Conservation (phyloP, 2,329 filamentous ascomycete genomes). For the Thermoascus crustaceus region DNA sequence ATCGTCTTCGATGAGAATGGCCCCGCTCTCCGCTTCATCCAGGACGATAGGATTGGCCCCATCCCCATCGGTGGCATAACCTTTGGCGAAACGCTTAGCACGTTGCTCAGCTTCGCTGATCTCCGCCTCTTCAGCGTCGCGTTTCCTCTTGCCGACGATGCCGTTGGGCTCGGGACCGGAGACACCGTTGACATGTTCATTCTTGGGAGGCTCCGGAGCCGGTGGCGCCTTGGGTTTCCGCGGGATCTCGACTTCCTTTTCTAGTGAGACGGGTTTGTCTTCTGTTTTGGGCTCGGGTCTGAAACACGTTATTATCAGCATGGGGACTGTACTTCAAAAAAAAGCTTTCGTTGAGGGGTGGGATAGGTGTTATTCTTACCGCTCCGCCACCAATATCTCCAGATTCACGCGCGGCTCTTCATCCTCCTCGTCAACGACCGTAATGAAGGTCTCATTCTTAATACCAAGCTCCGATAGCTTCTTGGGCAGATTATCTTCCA, state of each 20-base stretch:
- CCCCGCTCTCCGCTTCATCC: constrained; percentile 47
- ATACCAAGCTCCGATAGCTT: constrained; percentile 72
- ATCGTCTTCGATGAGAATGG: constrained; percentile 61
- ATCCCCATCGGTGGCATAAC: constrained; percentile 35
- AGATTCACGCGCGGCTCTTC: constrained; percentile 64
- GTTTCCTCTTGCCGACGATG: constrained; percentile 36
- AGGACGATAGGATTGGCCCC: constrained; percentile 33
- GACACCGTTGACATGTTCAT: constrained; percentile 22
- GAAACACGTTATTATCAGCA: constrained; percentile 13
- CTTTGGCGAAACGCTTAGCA: constrained; percentile 29
- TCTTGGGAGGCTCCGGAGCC: constrained; percentile 19
- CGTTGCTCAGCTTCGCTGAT: constrained; percentile 32
- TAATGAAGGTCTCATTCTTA: constrained; percentile 65
- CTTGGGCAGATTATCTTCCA: constrained; percentile 76
- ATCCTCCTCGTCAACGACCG: constrained; percentile 74
- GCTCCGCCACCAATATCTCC: constrained; percentile 48
- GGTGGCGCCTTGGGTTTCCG: constrained; percentile 34
- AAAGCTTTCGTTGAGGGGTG: not conserved
- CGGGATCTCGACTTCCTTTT: constrained; percentile 39
- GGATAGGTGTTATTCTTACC: constrained; percentile 14
- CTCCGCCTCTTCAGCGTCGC: constrained; percentile 35
- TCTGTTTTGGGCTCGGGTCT: constrained; percentile 24
- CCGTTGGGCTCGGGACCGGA: constrained; percentile 7
- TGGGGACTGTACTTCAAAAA: too few species aligned
- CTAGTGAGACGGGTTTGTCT: constrained; percentile 34